A percentile compares a stretch with the other conserved stretches of the same genome.
Evolutionary conservation across 148 eudicot species (phyloP).

Genomic region (Vaccinium macrocarpon): DNA sequence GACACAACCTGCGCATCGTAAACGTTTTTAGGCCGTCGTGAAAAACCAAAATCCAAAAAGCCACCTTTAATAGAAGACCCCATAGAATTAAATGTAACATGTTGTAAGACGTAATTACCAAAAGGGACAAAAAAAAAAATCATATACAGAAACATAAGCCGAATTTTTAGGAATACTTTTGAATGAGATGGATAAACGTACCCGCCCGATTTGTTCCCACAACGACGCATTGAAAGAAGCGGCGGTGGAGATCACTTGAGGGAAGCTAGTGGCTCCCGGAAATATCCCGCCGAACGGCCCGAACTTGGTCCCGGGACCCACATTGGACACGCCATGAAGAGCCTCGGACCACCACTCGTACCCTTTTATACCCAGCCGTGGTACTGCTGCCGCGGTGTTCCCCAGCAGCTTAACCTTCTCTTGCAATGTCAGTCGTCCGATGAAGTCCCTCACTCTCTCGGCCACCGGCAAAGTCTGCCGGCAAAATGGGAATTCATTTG

Average conservation of each 20-base stretch:
- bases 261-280: slow-evolving; percentile 89
- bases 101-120: not conserved
- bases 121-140: no score
- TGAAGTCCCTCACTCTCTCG: slow-evolving; percentile 63
- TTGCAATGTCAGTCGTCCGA: slow-evolving; percentile 61
- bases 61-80: no score
- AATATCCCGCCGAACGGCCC: slow-evolving; percentile 48
- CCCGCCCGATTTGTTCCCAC: slow-evolving; percentile 93
- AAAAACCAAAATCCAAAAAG: no score
- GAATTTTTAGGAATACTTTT: no score
- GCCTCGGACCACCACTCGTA: slow-evolving; percentile 99
- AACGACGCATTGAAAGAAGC: slow-evolving; percentile 80
- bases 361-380: slow-evolving; percentile 66
- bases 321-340: slow-evolving; percentile 85
- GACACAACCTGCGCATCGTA: slow-evolving; percentile 61
- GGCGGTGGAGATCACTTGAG: slow-evolving; percentile 83
- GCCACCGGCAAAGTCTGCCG: slow-evolving; percentile 24
- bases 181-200: slow-evolving; percentile 24
- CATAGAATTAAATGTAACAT: not conserved
- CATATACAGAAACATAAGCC: no score
- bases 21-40: no score
- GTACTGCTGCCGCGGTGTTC: slow-evolving; percentile 67
- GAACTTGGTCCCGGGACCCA: slow-evolving; percentile 82
- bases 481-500: slow-evolving; percentile 50
- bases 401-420: slow-evolving; percentile 69